Evolutionary conservation across 2,329 filamentous ascomycete genomes (phyloP), one percentile per base, ranked within the genome.

Genomic region (Didymella arachidicola): DNA sequence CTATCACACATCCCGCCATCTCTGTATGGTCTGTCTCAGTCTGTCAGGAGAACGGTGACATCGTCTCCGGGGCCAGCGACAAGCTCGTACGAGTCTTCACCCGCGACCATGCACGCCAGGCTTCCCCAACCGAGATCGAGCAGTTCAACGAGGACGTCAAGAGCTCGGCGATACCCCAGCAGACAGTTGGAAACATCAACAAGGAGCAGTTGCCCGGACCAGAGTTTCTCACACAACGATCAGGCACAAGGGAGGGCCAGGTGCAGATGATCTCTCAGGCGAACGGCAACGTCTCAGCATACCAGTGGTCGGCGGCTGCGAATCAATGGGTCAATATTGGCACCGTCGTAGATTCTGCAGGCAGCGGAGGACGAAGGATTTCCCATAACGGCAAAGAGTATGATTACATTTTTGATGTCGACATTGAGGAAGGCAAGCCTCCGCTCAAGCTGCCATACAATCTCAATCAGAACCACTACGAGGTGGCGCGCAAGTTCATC

Each of bases 371-470:
- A 11, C 72, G 74, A 11, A 80, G 80, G 52, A 75, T 78, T 14
- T 87, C 87, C 58, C 89, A 94, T 72, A 82, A 91, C 1, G 94
- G 94, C 30, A 87, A 96, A 72, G 91, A 94, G 61, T 99, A 96
- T 75, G 95, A 99, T 73, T 97, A 90, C 70, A 93, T 99, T 8
- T 98, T 98, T 67, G 93, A 97, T 72, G 93, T 97, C 26, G 93
- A 97, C 69, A 96, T 97, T 62, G 92, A 97, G 74, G 94, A 97
- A 70, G 94, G 93, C 51, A 94, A 96, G 72, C 93, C 94, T 12
- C 87, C 94, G 0, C 82, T 98, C 44, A 97, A 97, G 77, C 83
- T 98, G n/a, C 93, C 94, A 0, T 98, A 91, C 79, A 97, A 98
- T 74, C 83, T 94, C 12, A 92, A 90, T 1, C 90, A 97, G 73